These are phyloP conservation scores for Fusarium secorum DNA, from an alignment of 2,329 filamentous ascomycete genomes.

Conservation along the genomic window DNA sequence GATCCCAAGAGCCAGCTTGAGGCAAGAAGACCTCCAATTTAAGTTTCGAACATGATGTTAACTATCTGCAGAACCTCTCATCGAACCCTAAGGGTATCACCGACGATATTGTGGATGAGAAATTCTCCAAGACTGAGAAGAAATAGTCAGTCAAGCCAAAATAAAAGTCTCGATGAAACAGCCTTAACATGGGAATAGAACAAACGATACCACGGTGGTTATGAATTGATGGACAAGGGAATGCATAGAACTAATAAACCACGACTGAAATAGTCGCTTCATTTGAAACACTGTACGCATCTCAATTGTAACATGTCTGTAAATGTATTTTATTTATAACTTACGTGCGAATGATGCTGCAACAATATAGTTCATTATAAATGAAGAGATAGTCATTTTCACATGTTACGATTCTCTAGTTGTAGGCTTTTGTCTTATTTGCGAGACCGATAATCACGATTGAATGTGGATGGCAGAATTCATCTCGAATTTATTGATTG, in stretches of 20 bases:
- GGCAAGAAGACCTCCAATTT: constrained; percentile 45
- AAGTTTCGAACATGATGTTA: not conserved
- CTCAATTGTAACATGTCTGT: no score
- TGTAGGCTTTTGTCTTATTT: not conserved
- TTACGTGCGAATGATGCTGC: not conserved
- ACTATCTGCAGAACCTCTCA: constrained; percentile 54
- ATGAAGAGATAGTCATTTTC: not conserved
- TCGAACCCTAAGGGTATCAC: constrained; percentile 73
- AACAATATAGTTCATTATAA: accelerated
- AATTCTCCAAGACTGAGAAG: constrained; percentile 61
- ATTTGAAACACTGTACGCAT: not conserved
- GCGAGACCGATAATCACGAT: accelerated
- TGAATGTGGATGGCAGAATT: not conserved
- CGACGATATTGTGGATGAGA: constrained; percentile 67
- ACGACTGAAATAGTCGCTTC: constrained; percentile 1
- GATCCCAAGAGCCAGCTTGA: constrained; percentile 61
- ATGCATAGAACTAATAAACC: constrained; percentile 20
- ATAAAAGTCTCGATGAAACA: not conserved
- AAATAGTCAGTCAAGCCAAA: constrained; percentile 8
- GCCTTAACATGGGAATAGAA: not conserved
- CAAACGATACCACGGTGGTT: not conserved
- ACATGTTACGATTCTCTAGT: not conserved
- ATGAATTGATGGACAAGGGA: constrained; percentile 9
- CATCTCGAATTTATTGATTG: constrained; percentile 30
- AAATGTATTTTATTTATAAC: no score